Evolutionary conservation across 2,329 filamentous ascomycete genomes (phyloP), one percentile per base, ranked within the genome.

Genomic region (Aspergillus chevalieri): DNA sequence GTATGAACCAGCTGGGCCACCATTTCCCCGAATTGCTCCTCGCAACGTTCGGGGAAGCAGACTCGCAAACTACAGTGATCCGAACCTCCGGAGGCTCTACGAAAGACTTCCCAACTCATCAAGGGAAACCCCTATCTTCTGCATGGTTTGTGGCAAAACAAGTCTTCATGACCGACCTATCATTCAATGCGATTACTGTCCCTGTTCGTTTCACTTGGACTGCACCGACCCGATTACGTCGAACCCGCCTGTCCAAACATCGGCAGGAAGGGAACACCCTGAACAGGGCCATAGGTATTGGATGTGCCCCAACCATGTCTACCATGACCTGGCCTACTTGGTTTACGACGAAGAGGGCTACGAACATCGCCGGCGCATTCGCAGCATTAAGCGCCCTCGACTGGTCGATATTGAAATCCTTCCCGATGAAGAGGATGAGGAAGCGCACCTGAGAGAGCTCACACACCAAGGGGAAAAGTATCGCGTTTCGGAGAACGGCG

Each of bases 241-340:
- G 30, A 83, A 87, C 48, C 87, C 89, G 36, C 91, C 91, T 9
- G 79, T 83, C 47, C 72, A 74, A 51, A 41, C 38, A 19, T 41
- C 38, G 8, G 38, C 38, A 22, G 38, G 38, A 21, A 67, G 65
- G 42, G 55, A 54, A 49, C 65, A 56, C 65, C 78, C 61, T 46
- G 75, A 75, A 56, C 75, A 75, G 46, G 77, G 85, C 46, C 83
- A 85, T 43, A 74, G 76, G 61, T 86, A 84, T 48, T 98, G 90
- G 89, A 86, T 84, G 69, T 98, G 93, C 65, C 92, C 92, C 45
- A 83, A 87, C 55, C 93, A 98, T 65, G 77, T 86, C 39, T 88
- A 93, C 47, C 84, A 92, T 54, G 78, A 91, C 49, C 76, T 95
- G 46, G 54, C 57, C 42, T 52, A 58, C 24, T 33, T 53, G 50